These are phyloP conservation scores for Pseudomonodictys pantanalensis DNA, from an alignment of 495 filamentous ascomycete genomes.

Conservation along the genomic window DNA sequence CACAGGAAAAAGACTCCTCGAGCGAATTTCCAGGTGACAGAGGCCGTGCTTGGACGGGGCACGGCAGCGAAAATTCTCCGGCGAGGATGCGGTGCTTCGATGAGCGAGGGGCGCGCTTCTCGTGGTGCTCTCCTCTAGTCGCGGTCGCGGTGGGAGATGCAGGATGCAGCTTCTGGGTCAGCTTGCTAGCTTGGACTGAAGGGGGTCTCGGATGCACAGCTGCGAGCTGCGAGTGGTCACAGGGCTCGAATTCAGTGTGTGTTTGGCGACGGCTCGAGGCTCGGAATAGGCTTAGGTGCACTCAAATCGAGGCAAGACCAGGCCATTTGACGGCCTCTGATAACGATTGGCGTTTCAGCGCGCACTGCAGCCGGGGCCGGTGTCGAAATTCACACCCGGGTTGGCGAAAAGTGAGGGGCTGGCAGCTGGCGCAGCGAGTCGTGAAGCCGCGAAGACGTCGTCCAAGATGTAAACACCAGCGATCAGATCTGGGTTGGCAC, in stretches of 20 bases:
- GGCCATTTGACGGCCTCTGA: slow-evolving; percentile 23
- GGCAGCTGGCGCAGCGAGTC: slow-evolving; percentile 4
- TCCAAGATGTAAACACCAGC: slow-evolving; percentile 8
- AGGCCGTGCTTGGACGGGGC: background rate
- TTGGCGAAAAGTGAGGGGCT: slow-evolving; percentile 19
- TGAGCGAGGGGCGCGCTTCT: background rate
- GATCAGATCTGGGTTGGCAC: background rate
- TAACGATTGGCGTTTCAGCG: slow-evolving; percentile 29
- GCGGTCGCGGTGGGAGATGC: background rate
- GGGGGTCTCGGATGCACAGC: too few relatives aligned
- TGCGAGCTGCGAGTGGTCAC: slow-evolving; percentile 24
- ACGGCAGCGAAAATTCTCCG: background rate
- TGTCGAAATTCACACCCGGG: slow-evolving; percentile 14
- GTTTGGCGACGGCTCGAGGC: slow-evolving; percentile 7
- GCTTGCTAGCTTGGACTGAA: too few relatives aligned
- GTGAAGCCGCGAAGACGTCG: background rate
- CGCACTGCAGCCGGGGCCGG: slow-evolving; percentile 24
- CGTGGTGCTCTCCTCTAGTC: background rate
- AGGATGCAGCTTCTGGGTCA: slow-evolving; percentile 12
- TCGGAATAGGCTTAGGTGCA: slow-evolving; percentile 1
- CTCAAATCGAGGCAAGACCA: slow-evolving; percentile 24
- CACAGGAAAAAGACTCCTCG: background rate
- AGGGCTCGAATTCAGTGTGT: slow-evolving; percentile 15
- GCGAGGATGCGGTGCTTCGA: background rate
- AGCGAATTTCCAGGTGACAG: background rate